These are phyloP conservation scores for Hanseniaspora lachancei DNA, from an alignment of 805 yeast genomes.

Conservation along the genomic window DNA sequence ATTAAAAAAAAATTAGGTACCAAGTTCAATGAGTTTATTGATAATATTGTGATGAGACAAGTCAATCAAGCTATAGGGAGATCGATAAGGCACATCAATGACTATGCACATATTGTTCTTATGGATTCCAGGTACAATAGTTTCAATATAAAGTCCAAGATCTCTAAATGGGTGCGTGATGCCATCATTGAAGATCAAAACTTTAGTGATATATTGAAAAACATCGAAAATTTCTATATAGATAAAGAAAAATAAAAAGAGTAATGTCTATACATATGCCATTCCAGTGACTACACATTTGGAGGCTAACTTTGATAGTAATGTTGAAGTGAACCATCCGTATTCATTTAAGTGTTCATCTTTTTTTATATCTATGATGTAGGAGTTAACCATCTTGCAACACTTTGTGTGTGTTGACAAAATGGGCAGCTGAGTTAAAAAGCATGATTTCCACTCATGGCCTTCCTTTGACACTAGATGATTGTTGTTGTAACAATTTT, in stretches of 20 bases:
- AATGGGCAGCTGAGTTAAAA: constrained; percentile 29
- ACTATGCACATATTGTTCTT: constrained; percentile 63
- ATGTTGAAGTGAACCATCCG: constrained; percentile 27
- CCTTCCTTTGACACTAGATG: constrained; percentile 17
- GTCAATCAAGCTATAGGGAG: constrained; percentile 89
- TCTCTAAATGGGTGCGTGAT: constrained; percentile 64
- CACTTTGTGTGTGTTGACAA: constrained; percentile 25
- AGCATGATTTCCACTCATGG: constrained; percentile 30
- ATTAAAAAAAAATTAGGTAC: constrained; percentile 45
- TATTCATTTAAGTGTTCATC: constrained; percentile 21
- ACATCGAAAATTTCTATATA: constrained; percentile 21
- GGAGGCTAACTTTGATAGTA: constrained; percentile 20
- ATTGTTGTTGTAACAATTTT: constrained; percentile 12
- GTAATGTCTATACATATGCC: neutral
- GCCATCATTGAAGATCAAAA: constrained; percentile 23
- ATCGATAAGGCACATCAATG: constrained; percentile 71
- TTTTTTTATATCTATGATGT: constrained; percentile 22
- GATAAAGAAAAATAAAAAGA: neutral
- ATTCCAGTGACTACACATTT: constrained; percentile 22
- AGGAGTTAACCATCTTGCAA: constrained; percentile 27
- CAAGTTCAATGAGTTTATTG: constrained; percentile 54
- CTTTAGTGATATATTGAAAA: constrained; percentile 16
- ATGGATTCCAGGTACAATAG: constrained; percentile 50
- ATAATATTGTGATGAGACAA: constrained; percentile 77
- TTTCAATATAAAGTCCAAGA: constrained; percentile 38